Evolutionary conservation across 306 rosid genomes (phyloP), one percentile per base, ranked within the genome.

Genomic region (Erythrophleum fordii): DNA sequence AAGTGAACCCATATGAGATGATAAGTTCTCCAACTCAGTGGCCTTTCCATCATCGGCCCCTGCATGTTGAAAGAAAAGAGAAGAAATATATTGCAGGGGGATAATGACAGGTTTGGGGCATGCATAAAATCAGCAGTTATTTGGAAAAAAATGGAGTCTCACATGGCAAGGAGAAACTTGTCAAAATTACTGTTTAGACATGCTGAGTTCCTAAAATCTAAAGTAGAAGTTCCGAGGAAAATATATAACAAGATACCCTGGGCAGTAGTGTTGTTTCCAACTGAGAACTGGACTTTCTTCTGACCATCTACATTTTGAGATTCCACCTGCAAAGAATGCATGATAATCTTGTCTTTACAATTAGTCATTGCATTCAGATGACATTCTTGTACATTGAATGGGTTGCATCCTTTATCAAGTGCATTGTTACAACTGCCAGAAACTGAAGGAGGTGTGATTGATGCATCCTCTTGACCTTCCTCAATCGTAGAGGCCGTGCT

Each of bases 1-100:
- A 92, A 92, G 97, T 87, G 95, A 95, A 93, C 83, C 80, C 93
- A 91, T 84, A 85, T 93, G 91, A 95, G 97, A 91, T 76, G 89
- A 90, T 85, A 95, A 86, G 88, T 86, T 89, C 81, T 88, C 94
- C 92, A 88, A 90, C 66, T 89, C 90, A 88, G 84, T 90, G 92
- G 93, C 92, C 92, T 84, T 90, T 85, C 72, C 82, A 89, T 87
- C 91, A 92, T 81, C 76, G 93, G 81, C 97, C 95, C 93, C 92
- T 89, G 93, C 94, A 92, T 81, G 73, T 88, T 86, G 75, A 93
- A 89, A 81, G 84, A 83, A 71, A 80, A 85, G 79, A 81, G 79
- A 72, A 81, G 48, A 70, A 79, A 82, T 87, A 80, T 85, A 84
- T 84, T 45, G 81, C 77, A 80, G 76, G 81, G 81, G 75, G 77